These are phyloP conservation scores for Drosera capensis DNA, from an alignment of 148 eudicot species.

Conservation along the genomic window DNA sequence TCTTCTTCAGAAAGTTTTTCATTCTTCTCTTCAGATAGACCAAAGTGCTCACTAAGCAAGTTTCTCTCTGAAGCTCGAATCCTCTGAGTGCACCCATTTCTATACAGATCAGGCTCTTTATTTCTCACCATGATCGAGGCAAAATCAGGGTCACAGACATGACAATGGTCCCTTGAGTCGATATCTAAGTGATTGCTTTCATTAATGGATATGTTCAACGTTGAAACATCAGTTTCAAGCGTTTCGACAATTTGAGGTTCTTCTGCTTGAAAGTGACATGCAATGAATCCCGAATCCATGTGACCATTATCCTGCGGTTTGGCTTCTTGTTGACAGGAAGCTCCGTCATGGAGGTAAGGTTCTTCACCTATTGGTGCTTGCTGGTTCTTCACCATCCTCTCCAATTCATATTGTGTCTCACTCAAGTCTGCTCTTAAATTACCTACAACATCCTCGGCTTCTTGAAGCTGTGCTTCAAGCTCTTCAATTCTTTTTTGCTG, in stretches of 20 bases:
- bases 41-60: slow-evolving; percentile 24
- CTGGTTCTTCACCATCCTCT: slow-evolving; percentile 18
- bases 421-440: slow-evolving; percentile 63
- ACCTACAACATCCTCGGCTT: slow-evolving; percentile 85
- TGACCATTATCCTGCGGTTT: background rate
- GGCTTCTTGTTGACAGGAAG: background rate
- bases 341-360: too few species aligned
- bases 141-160: slow-evolving; percentile 23
- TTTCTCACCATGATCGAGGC: slow-evolving; percentile 49
- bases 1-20: slow-evolving; percentile 13
- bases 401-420: slow-evolving; percentile 35
- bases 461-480: slow-evolving; percentile 94
- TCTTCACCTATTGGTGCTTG: slow-evolving; percentile 5
- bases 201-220: slow-evolving; percentile 7
- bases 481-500: slow-evolving; percentile 71
- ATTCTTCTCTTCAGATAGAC: slow-evolving; percentile 17
- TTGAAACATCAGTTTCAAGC: slow-evolving; percentile 5
- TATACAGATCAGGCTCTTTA: slow-evolving; percentile 41
- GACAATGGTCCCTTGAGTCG: slow-evolving; percentile 6
- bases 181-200: slow-evolving; percentile 6
- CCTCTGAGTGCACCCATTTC: slow-evolving; percentile 72
- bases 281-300: background rate
- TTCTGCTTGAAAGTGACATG: background rate
- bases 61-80: slow-evolving; percentile 58
- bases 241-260: slow-evolving; percentile 1